Evolutionary conservation across 768 basidiomycete genomes (phyloP).

Genomic region (Brasilioporus rufonigricans): DNA sequence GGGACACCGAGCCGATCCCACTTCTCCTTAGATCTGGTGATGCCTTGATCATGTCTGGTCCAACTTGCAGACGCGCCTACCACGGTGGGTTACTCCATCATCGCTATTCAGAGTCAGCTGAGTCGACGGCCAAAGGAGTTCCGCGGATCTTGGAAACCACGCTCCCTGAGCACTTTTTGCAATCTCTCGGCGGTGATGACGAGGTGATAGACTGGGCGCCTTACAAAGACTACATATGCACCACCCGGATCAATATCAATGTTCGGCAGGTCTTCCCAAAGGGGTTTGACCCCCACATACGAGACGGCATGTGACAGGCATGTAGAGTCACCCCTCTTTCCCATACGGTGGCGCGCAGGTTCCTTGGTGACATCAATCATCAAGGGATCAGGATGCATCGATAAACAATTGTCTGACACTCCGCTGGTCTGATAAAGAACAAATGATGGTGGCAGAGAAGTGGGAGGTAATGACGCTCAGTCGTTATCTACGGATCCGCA

Average conservation of each 20-base stretch:
- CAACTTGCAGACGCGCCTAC: slow-evolving; percentile 79
- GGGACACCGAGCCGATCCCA: slow-evolving; percentile 73
- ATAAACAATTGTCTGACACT: background rate
- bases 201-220: slow-evolving; percentile 49
- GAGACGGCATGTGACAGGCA: background rate
- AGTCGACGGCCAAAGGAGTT: slow-evolving; percentile 49
- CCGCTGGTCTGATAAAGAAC: background rate
- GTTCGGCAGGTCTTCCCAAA: slow-evolving; percentile 86
- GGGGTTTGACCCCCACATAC: slow-evolving; percentile 45
- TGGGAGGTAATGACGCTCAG: no score
- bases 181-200: slow-evolving; percentile 28
- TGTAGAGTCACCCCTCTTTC: background rate
- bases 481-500: slow-evolving; percentile 13
- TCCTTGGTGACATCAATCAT: slow-evolving; percentile 3
- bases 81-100: slow-evolving; percentile 62
- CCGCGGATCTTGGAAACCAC: slow-evolving; percentile 85
- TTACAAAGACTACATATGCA: slow-evolving; percentile 62
- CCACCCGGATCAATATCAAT: slow-evolving; percentile 85
- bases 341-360: background rate
- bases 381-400: background rate
- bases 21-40: slow-evolving; percentile 92
- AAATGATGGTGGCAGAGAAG: no score
- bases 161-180: slow-evolving; percentile 64
- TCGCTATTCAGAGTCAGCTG: background rate
- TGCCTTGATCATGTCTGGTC: slow-evolving; percentile 90